phyloP scores from a whole-genome alignment of 345 rosid genomes.

The Pelargonium nanum region DNA sequence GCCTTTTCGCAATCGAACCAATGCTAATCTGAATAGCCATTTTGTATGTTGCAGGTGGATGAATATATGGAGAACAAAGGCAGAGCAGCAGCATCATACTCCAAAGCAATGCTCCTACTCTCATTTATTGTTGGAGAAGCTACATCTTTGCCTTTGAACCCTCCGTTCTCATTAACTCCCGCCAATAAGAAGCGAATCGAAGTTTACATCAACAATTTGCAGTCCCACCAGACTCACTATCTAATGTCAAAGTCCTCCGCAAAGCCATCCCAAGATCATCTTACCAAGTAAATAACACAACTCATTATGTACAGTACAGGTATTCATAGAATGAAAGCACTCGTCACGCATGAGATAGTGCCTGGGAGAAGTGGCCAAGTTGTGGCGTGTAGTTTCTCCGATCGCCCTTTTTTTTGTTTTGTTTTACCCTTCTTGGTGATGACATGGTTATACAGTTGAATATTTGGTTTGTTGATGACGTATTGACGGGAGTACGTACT shows the following conservation, averaged over 20 bases:
- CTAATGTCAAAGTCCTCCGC: slow-evolving; percentile 9
- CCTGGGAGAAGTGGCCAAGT: not conserved
- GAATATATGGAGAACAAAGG: slow-evolving; percentile 48
- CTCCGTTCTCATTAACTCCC: slow-evolving; percentile 39
- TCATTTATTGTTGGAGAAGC: slow-evolving; percentile 60
- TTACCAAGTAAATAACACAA: slow-evolving; percentile 10
- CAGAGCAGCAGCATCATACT: slow-evolving; percentile 43
- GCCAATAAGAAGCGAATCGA: slow-evolving; percentile 42
- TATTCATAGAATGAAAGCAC: slow-evolving; percentile 5
- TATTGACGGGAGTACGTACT: too few relatives aligned
- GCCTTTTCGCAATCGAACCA: not conserved
- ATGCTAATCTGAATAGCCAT: not conserved
- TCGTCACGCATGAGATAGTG: not conserved
- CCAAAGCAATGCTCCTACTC: slow-evolving; percentile 57
- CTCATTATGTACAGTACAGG: slow-evolving; percentile 12
- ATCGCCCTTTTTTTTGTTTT: too few relatives aligned
- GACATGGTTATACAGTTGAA: not conserved
- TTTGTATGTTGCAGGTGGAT: slow-evolving; percentile 36
- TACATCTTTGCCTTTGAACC: slow-evolving; percentile 41
- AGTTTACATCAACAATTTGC: slow-evolving; percentile 44
- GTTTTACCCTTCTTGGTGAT: not conserved
- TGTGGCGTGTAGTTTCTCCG: not conserved
- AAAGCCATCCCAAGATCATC: slow-evolving; percentile 9
- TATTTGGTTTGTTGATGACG: too few relatives aligned
- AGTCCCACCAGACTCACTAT: slow-evolving; percentile 38